Base-by-base conservation (phyloP, 768 basidiomycete species). In the Leccinellum luteum region DNA sequence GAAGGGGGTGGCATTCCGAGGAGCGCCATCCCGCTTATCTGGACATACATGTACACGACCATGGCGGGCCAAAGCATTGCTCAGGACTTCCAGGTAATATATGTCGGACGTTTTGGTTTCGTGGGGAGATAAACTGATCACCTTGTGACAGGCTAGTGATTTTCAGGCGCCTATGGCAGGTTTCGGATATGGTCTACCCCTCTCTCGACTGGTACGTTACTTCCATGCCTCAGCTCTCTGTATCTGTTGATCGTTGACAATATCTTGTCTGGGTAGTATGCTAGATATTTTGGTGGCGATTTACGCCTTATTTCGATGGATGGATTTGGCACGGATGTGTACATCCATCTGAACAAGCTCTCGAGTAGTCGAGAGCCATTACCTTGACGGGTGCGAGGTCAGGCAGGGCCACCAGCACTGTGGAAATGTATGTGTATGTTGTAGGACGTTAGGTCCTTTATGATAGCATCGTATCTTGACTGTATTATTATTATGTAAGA, bases 141-240 rank as follows among this genome's bases (percentile, higher is more conserved):
- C 23, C 19, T 30, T 17, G 1, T 41, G n/a, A 55, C 41, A 87
- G 61, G 87, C 84, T 45, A 87, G 84, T 54, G 94, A 98, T 71
- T 98, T 98, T 73, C 89, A 93, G 70, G 96, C 96, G 2, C 96
- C 96, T 0, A 95, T 98, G 94, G 96, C 96, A 35, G 96, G 97
- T 1, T 97, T 90, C 63, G 91, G 92, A 6, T 98, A 98, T 70
- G 96, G 96, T 0, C 71, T 98, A 6, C 96, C 96, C 1, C 78
- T 98, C 17, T 94, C 92, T 35, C 76, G 95, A 73, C 73, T 98
- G 81, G 91, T 93, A 62, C 64, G 87, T 78, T 41, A 14, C 35
- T 19, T 15, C 12, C 6, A 4, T 23, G 4, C 21, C 12, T 53
- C 9, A 7, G 14, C 21, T 50, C 4, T 32, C 12, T 38, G 25